Conservation (phyloP, 331 rosid genomes). For the Saraca asoca region DNA sequence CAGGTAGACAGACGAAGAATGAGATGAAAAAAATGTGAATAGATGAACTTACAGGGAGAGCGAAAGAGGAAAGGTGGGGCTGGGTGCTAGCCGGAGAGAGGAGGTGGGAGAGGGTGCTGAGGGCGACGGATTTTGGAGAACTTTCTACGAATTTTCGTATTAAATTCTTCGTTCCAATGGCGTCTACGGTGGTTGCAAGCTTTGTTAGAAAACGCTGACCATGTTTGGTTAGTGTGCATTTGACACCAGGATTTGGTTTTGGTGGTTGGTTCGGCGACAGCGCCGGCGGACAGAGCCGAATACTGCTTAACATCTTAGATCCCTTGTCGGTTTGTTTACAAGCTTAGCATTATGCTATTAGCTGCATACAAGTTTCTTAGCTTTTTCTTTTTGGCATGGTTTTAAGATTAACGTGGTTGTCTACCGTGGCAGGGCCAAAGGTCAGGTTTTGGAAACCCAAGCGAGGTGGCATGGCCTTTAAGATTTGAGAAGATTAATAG, state of each 20-base stretch:
- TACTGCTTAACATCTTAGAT: neutral
- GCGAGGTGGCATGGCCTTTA: too few species aligned
- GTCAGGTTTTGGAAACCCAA: too few species aligned
- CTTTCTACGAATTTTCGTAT: conserved; percentile 54
- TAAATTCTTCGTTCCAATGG: conserved; percentile 44
- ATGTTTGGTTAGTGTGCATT: conserved; percentile 62
- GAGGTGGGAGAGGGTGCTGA: conserved; percentile 65
- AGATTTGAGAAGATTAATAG: too few species aligned
- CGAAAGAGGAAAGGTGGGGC: conserved; percentile 58
- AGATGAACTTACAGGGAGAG: conserved; percentile 46
- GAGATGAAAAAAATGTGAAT: neutral
- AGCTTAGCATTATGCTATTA: too few species aligned
- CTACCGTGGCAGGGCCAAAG: too few species aligned
- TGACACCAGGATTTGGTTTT: conserved; percentile 1
- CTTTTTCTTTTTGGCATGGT: too few species aligned
- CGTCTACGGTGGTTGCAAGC: conserved; percentile 42
- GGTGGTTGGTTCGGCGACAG: conserved; percentile 26
- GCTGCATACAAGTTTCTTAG: too few species aligned
- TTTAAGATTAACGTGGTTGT: too few species aligned
- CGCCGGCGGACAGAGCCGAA: neutral
- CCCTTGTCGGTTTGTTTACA: too few species aligned
- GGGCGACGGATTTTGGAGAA: conserved; percentile 63
- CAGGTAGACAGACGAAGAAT: too few species aligned
- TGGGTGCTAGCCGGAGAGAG: conserved; percentile 57
- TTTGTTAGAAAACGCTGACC: conserved; percentile 70